Conservation (phyloP, 2,329 filamentous ascomycete species). For the Dryadomyces quercivorus region DNA sequence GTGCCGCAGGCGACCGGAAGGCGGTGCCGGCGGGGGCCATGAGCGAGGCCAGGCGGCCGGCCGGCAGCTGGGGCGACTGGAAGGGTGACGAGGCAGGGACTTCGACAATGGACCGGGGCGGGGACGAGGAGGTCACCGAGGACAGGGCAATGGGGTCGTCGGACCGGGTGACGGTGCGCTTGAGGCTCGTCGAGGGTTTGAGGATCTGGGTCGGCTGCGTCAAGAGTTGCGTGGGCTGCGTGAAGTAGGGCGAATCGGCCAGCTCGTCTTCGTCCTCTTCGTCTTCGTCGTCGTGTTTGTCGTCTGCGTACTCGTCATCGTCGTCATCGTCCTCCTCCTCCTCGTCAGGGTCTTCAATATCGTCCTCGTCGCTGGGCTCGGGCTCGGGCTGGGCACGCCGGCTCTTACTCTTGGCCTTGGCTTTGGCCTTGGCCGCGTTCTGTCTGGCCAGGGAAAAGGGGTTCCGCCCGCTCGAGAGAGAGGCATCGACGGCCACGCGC, state of each 20-base stretch:
- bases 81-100: slow-evolving; percentile 83
- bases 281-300: slow-evolving; percentile 18
- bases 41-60: slow-evolving; percentile 38
- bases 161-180: slow-evolving; percentile 2
- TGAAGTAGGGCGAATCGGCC: slow-evolving; percentile 31
- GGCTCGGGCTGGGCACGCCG: background rate
- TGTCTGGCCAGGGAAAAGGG: slow-evolving; percentile 7
- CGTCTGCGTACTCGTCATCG: slow-evolving; percentile 10
- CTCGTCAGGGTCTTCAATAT: slow-evolving; percentile 14
- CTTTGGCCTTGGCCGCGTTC: background rate
- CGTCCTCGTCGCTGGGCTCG: slow-evolving; percentile 8
- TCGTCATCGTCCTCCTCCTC: slow-evolving; percentile 12
- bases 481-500: background rate
- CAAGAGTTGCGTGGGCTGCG: slow-evolving; percentile 31
- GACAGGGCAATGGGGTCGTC: slow-evolving; percentile 11
- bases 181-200: slow-evolving; percentile 23
- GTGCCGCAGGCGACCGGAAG: slow-evolving; percentile 40
- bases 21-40: slow-evolving; percentile 68
- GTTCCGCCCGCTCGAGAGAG: slow-evolving; percentile 4
- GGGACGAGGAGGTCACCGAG: slow-evolving; percentile 27
- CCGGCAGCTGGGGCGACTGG: slow-evolving; percentile 19
- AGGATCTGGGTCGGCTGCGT: slow-evolving; percentile 38
- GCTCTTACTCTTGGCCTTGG: background rate
- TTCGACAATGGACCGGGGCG: slow-evolving; percentile 43
- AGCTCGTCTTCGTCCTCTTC: slow-evolving; percentile 35